These are phyloP conservation scores for Macrolepiota dolichaula DNA, from an alignment of 768 basidiomycete species.

Conservation along the genomic window DNA sequence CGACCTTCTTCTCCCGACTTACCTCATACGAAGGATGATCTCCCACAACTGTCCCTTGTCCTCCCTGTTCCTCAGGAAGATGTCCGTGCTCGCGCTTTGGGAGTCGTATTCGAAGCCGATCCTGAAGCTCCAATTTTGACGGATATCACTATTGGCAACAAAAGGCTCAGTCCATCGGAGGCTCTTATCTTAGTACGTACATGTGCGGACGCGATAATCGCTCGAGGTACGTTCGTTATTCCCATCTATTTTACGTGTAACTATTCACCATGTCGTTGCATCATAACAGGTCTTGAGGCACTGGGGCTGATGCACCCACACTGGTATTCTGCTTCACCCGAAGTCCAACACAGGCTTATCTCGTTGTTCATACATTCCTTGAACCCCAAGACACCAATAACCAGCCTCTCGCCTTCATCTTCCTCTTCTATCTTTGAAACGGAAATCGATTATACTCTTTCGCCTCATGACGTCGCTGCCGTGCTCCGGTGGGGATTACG, in stretches of 20 bases:
- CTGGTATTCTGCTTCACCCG: conserved; percentile 74
- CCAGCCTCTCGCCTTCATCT: conserved; percentile 47
- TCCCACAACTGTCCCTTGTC: conserved; percentile 62
- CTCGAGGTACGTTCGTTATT: conserved; percentile 47
- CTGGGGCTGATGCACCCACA: conserved; percentile 85
- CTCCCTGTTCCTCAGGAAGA: conserved; percentile 54
- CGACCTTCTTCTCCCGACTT: conserved; percentile 31
- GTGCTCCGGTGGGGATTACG: conserved; percentile 80
- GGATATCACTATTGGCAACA: conserved; percentile 54
- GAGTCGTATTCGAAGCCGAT: conserved; percentile 59
- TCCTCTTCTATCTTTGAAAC: conserved; percentile 55
- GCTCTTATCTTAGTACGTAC: conserved; percentile 61
- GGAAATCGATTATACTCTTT: conserved; percentile 61
- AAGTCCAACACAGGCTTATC: conserved; percentile 64
- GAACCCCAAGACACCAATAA: conserved; percentile 39
- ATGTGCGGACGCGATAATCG: conserved; percentile 64
- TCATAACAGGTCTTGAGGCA: conserved; percentile 68
- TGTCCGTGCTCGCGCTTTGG: conserved; percentile 42
- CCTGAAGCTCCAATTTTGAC: conserved; percentile 45
- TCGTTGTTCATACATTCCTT: conserved; percentile 71
- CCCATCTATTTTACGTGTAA: conserved; percentile 10
- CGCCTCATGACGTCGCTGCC: conserved; percentile 75
- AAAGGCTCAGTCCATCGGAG: conserved; percentile 59
- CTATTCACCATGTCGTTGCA: conserved; percentile 6
- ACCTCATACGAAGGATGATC: conserved; percentile 30